Evolutionary conservation across 306 rosid genomes (phyloP), one percentile per base, ranked within the genome.

Genomic region (Pyrus communis): DNA sequence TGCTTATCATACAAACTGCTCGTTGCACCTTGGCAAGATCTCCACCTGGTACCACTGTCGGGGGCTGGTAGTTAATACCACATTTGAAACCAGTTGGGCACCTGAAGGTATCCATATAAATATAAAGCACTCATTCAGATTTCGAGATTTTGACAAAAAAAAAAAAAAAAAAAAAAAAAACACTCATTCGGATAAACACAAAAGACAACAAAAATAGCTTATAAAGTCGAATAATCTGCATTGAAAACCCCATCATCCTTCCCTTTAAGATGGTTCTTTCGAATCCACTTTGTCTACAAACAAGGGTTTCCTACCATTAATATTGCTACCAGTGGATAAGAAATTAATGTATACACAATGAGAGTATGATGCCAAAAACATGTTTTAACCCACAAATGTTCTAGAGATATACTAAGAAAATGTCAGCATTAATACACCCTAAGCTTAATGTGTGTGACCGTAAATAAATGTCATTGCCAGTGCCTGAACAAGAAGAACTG

Each of bases 71-170:
- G 86, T 89, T 91, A 9, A 91, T 91, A 3, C 97, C 97, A 65
- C 97, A 91, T 82, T 91, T 91, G 87, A 91, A 91, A 68, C 97
- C 97, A 70, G 97, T 91, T 40, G 97, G 97, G 71, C 96, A 88
- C 96, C 93, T 90, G 67, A 52, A 78, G 49, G 65, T 43, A 30
- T 70, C 23, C 13, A 21, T 22, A 64, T 25, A 25, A 25, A 25
- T 25, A 25, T 25, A 25, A 25, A 25, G 27, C 27, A 1, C 27
- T 25, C 27, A 25, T 25, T 25, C 27, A 25, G 27, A 25, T 25
- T 25, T 25, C 27, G 1, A 25, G 27, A 25, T 25, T 25, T 25
- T 25, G 27, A 25, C 27, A 25, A 25, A 25, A 25, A 25, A 0
- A 23, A 23, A 25, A 25, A 25, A 25, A 25, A 0, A 23, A 23